Base-by-base conservation (phyloP, 768 basidiomycete genomes). In the Kwoniella shandongensis region DNA sequence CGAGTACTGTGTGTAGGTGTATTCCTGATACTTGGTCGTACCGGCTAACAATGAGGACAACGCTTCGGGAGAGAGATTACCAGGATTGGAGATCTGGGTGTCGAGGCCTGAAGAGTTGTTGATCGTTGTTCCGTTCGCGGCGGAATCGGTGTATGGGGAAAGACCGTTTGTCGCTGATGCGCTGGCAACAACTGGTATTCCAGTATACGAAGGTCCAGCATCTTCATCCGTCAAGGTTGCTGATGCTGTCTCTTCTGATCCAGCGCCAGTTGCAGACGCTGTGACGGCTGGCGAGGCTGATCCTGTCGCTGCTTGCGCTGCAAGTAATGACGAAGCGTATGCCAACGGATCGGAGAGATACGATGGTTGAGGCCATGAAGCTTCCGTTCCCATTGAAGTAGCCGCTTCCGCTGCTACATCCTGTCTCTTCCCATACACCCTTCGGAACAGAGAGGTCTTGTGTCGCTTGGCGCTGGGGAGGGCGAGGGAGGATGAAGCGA, bases 1-100 rank as follows among this genome's bases (percentile, higher is more conserved):
- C 2, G 47, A 48, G 44, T 72, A 74, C 0, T 59, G 51, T 1
- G 70, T 65, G 48, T 69, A 75, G 44, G 69, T 64, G 50, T 69
- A 73, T 11, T 69, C 48, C 8, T 61, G 38, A 53, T 61, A 75
- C 17, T 64, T 52, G 5, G 69, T 55, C 3, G 67, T 70, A 20
- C 57, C 51, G 3, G 63, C 62, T 18, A 69, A 26, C 7, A 75
- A 49, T 12, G 64, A 44, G 1, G 67, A 67, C 8, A 63, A 22
- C 45, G 68, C 46, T 26, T 57, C 55, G 44, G 61, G 50, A 20
- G 59, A 46, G 4, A 57, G 36, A 49, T 58, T 59, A 2, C 52
- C 53, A 10, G 59, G 59, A 26, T 53, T 51, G 4, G 61, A 47
- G 12, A 56, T 61, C 22, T 62, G 48, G 11, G 60, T 66, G 51